Conservation (phyloP, 1,139 yeast species). For the Yamadazyma siamensis region DNA sequence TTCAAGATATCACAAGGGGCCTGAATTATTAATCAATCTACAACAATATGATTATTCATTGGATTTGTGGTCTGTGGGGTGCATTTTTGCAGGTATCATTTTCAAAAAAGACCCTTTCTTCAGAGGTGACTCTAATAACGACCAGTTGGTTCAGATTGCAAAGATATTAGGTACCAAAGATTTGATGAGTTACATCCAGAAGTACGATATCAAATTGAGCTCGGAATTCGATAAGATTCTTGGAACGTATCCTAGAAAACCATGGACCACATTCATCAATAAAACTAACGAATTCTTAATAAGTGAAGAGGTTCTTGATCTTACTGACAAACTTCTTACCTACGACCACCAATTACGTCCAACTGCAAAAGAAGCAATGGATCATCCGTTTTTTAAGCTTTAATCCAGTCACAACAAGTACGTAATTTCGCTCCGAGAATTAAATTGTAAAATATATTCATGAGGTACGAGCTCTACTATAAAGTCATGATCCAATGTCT, state of each 20-base stretch:
- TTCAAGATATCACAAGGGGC: slow-evolving; percentile 77
- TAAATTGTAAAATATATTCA: too few relatives aligned
- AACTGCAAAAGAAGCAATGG: slow-evolving; percentile 91
- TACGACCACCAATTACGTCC: slow-evolving; percentile 95
- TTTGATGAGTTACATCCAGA: slow-evolving; percentile 54
- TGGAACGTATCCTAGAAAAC: slow-evolving; percentile 69
- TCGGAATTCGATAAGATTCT: slow-evolving; percentile 64
- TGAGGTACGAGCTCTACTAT: too few relatives aligned
- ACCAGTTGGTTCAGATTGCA: slow-evolving; percentile 76
- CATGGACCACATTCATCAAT: slow-evolving; percentile 84
- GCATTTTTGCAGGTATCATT: slow-evolving; percentile 73
- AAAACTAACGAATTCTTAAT: slow-evolving; percentile 70
- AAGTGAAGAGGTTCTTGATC: slow-evolving; percentile 69
- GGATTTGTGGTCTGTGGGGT: slow-evolving; percentile 81
- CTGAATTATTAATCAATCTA: slow-evolving; percentile 69
- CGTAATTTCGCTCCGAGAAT: too few relatives aligned
- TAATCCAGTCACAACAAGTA: slow-evolving; percentile 1
- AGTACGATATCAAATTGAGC: slow-evolving; percentile 60
- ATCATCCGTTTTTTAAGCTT: slow-evolving; percentile 57
- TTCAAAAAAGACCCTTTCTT: slow-evolving; percentile 77
- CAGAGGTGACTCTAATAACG: slow-evolving; percentile 75
- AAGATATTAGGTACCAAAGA: slow-evolving; percentile 74
- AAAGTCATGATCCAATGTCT: too few relatives aligned
- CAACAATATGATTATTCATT: slow-evolving; percentile 76
- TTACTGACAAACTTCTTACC: slow-evolving; percentile 76